Evolutionary conservation across 345 rosid species (phyloP).

Genomic region (Eucalyptus pumila): DNA sequence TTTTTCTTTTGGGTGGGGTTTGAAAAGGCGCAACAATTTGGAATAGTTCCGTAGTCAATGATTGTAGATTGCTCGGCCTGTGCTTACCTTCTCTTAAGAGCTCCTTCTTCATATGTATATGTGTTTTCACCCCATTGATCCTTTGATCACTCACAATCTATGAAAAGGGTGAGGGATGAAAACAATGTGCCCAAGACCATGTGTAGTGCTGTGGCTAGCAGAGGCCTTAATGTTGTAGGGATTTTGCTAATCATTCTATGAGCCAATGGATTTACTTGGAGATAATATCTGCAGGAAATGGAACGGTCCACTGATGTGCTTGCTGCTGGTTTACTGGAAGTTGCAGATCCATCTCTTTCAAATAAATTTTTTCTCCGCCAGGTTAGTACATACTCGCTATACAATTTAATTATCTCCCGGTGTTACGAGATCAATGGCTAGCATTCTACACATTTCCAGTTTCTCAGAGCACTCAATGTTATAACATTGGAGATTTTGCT

Average conservation of each 20-base stretch:
- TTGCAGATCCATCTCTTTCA: constrained; percentile 93
- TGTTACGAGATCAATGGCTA: background rate
- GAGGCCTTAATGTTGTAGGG: background rate
- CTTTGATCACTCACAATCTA: background rate
- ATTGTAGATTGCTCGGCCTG: background rate
- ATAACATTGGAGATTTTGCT: background rate
- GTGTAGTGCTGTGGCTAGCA: background rate
- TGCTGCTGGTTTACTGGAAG: constrained; percentile 95
- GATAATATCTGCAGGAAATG: constrained; percentile 65
- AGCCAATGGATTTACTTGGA: background rate
- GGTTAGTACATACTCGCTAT: constrained; percentile 23
- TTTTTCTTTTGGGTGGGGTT: background rate
- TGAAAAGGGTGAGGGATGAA: background rate
- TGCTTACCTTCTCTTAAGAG: background rate
- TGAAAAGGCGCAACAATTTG: background rate
- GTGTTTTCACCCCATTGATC: background rate
- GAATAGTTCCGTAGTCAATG: background rate
- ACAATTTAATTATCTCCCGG: background rate
- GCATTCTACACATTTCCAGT: background rate
- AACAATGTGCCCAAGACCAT: background rate
- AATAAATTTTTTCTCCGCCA: constrained; percentile 84
- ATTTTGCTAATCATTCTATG: background rate
- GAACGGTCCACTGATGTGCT: constrained; percentile 94
- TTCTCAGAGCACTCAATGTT: background rate
- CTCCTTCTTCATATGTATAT: background rate